Percentiles rank a stretch among this genome's conserved stretches.
Evolutionary conservation across 2,329 filamentous ascomycete species (phyloP).

Genomic region (Curvularia hawaiiensis): DNA sequence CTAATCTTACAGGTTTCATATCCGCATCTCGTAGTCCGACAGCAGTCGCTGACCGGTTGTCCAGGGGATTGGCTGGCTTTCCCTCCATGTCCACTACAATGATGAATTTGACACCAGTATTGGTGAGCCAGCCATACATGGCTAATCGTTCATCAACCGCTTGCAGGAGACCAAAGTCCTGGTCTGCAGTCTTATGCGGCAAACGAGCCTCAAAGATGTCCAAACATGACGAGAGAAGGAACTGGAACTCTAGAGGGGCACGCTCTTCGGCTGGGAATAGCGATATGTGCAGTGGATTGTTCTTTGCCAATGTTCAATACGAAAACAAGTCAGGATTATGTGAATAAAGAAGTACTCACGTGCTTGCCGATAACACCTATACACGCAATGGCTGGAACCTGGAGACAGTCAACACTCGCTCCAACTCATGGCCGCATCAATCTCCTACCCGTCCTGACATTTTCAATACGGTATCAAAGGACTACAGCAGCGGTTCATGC

Average conservation of each 20-base stretch:
- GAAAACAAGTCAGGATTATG: neutral
- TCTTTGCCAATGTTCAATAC: slow-evolving; percentile 59
- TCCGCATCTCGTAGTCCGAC: slow-evolving; percentile 83
- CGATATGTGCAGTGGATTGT: slow-evolving; percentile 93
- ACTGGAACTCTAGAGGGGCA: slow-evolving; percentile 85
- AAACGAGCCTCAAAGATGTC: slow-evolving; percentile 91
- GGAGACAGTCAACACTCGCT: slow-evolving; percentile 35
- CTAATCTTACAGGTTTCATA: slow-evolving; percentile 71
- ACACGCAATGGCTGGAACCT: slow-evolving; percentile 78
- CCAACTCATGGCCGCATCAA: neutral
- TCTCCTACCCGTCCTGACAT: slow-evolving; percentile 17
- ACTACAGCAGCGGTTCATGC: neutral
- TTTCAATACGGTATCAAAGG: slow-evolving; percentile 5
- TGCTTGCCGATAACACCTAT: slow-evolving; percentile 93
- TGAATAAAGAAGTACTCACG: slow-evolving; percentile 56
- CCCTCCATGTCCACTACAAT: slow-evolving; percentile 91
- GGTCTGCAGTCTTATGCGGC: slow-evolving; percentile 72
- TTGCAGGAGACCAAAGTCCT: slow-evolving; percentile 90
- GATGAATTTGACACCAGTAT: slow-evolving; percentile 90
- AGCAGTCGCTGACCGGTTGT: slow-evolving; percentile 50
- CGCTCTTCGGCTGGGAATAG: slow-evolving; percentile 80
- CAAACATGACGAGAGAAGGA: slow-evolving; percentile 87
- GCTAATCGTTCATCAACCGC: slow-evolving; percentile 92
- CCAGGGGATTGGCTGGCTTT: slow-evolving; percentile 52
- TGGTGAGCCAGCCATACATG: slow-evolving; percentile 95